phyloP scores from a whole-genome alignment of 2,329 filamentous ascomycete species.

The Ceratocystis eucalypticola region DNA sequence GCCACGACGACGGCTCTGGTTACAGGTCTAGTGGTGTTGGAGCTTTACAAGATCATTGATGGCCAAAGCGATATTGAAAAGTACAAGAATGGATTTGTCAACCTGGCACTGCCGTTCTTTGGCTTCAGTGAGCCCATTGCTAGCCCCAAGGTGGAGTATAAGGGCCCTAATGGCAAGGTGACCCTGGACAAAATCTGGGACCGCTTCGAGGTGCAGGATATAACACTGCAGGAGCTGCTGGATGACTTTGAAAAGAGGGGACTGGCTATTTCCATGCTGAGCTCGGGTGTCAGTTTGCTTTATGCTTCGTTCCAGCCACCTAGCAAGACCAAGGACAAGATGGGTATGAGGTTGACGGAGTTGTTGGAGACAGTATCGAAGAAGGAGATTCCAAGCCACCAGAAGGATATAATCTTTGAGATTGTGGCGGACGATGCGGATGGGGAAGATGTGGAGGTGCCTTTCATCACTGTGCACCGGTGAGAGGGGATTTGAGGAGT shows the following conservation, averaged over 20 bases:
- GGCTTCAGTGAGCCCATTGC: constrained; percentile 95
- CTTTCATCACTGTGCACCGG: constrained; percentile 73
- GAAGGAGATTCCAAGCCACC: constrained; percentile 79
- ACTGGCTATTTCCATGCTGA: constrained; percentile 78
- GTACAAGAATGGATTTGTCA: constrained; percentile 98
- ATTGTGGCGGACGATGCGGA: constrained; percentile 79
- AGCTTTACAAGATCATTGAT: constrained; percentile 93
- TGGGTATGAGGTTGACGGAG: constrained; percentile 71
- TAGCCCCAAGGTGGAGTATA: constrained; percentile 84
- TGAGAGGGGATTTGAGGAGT: not conserved
- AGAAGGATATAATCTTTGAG: constrained; percentile 94
- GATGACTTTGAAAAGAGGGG: constrained; percentile 70
- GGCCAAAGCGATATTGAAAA: constrained; percentile 94
- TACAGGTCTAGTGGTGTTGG: constrained; percentile 80
- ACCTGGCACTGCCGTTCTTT: constrained; percentile 91
- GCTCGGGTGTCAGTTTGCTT: constrained; percentile 87
- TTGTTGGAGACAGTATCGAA: constrained; percentile 81
- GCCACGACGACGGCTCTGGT: constrained; percentile 93
- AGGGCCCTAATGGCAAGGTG: constrained; percentile 64
- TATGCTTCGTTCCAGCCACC: constrained; percentile 88
- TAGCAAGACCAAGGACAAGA: constrained; percentile 64
- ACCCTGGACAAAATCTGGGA: constrained; percentile 96
- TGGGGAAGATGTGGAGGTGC: constrained; percentile 91
- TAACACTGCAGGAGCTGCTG: constrained; percentile 73
- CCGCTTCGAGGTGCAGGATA: constrained; percentile 78